These are phyloP conservation scores for Plasmodium inui DNA, from an alignment of 169 alveolate species.

Conservation along the genomic window DNA sequence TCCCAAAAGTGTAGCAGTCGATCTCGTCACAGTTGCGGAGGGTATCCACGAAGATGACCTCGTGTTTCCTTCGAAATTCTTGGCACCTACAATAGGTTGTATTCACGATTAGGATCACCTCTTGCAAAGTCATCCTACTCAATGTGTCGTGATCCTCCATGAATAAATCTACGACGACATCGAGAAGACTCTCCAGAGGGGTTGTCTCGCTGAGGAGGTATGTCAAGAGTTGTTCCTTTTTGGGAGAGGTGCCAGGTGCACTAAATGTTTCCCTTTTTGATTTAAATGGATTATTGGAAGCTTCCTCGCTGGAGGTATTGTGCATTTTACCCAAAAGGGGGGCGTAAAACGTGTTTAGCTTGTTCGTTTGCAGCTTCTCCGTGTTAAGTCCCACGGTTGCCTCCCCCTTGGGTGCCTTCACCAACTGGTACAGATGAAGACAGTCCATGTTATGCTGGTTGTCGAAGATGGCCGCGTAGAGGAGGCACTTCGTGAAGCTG, in stretches of 20 bases:
- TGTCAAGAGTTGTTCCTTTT: not conserved
- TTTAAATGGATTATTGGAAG: not conserved
- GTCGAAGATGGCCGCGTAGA: conserved; percentile 38
- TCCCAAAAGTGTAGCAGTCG: not conserved
- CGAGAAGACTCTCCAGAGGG: not conserved
- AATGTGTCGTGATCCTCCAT: not conserved
- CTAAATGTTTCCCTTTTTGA: not conserved
- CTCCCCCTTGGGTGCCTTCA: not conserved
- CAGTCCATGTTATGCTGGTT: conserved; percentile 40
- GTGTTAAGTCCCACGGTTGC: not conserved
- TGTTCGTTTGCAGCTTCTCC: conserved; percentile 1
- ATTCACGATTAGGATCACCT: not conserved
- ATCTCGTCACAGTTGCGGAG: not conserved
- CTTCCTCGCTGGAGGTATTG: not conserved
- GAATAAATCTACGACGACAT: conserved; percentile 6
- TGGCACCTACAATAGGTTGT: not conserved
- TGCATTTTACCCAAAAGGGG: not conserved
- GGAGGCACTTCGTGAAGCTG: not conserved
- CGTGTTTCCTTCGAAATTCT: not conserved
- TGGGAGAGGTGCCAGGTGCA: not conserved
- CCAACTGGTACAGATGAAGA: not conserved
- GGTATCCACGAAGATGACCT: too few species aligned
- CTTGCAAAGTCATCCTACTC: not conserved
- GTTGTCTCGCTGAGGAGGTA: not conserved
- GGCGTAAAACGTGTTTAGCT: not conserved